Base-by-base conservation (phyloP, 2,329 filamentous ascomycete genomes). In the Arthroderma sp. region DNA sequence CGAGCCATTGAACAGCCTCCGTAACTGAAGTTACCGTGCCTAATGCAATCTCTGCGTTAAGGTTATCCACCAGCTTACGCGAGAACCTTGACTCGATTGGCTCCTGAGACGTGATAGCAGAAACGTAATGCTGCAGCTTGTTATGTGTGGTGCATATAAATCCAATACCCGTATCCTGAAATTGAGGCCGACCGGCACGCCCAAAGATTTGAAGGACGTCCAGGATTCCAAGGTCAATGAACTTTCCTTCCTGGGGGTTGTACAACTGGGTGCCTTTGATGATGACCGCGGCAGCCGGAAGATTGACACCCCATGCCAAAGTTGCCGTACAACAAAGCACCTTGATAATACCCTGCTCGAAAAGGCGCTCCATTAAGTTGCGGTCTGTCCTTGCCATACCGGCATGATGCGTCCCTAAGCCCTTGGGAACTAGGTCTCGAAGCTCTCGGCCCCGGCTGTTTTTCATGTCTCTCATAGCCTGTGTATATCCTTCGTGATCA, bases 231-330 rank as follows among this genome's bases (percentile, higher is more conserved):
- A 98, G 73, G 58, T 98, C 91, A 15, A 95, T 83, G 54, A 95
- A 96, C 63, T 94, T 94, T 63, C 91, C 91, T 43, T 94, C 89
- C 60, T 95, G 85, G 0, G 91, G 82, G 60, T 88, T 96, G 66
- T 98, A 98, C 0, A 98, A 77, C 58, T 96, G 89, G 0, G 91
- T 98, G 10, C 91, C 91, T 62, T 98, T 98, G 73, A 98, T 98
- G 43, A 98, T 77, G 42, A 98, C 91, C 0, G 91, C 93, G 0
- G 91, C 91, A 31, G 91, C 91, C 1, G 91, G 91, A 63, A 98
- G 77, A 63, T 98, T 98, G 59, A 98, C 89, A 79, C 91, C 91
- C 91, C 91, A 98, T 0, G 91, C 91, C 28, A 98, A 73, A 1
- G 91, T 98, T 7, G 91, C 91, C 2, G 91, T 98, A 78, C 93